Conservation (phyloP, 2,329 filamentous ascomycete species). For the Hypoxylon rubiginosum region DNA sequence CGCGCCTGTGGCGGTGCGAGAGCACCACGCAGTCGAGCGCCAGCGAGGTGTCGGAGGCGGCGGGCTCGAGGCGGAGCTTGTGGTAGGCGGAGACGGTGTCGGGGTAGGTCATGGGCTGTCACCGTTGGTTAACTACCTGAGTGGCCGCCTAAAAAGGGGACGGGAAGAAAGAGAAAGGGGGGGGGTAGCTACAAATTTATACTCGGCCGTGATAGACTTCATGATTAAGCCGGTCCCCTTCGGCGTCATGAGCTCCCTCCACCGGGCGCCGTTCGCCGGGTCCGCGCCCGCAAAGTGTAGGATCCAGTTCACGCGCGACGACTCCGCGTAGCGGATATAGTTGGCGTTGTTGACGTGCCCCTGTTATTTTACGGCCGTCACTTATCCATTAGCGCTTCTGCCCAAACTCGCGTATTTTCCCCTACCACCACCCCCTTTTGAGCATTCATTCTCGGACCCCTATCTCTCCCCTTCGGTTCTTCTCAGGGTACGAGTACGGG, state of each 20-base stretch:
- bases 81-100: slow-evolving; percentile 88
- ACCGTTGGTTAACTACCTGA: background rate
- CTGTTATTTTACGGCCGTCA: slow-evolving; percentile 46
- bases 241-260: slow-evolving; percentile 77
- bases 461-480: background rate
- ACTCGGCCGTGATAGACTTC: slow-evolving; percentile 83
- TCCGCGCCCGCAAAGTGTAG: slow-evolving; percentile 76
- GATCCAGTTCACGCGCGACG: slow-evolving; percentile 83
- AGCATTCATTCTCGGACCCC: background rate
- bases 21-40: slow-evolving; percentile 74
- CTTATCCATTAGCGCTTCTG: slow-evolving; percentile 58
- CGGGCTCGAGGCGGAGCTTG: slow-evolving; percentile 72
- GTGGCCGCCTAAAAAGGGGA: background rate
- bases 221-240: slow-evolving; percentile 80
- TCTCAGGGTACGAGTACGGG: background rate
- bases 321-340: slow-evolving; percentile 88
- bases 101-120: slow-evolving; percentile 83
- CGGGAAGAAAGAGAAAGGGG: slow-evolving; percentile 17
- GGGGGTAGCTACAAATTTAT: slow-evolving; percentile 78
- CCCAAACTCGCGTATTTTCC: too few relatives aligned
- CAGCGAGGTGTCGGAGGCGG: slow-evolving; percentile 62
- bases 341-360: slow-evolving; percentile 88
- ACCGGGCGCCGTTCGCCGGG: slow-evolving; percentile 70
- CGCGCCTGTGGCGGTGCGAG: slow-evolving; percentile 79
- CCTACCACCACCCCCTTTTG: too few relatives aligned